These are phyloP conservation scores for Polyporus arcularius DNA, from an alignment of 768 basidiomycete species.

Conservation along the genomic window DNA sequence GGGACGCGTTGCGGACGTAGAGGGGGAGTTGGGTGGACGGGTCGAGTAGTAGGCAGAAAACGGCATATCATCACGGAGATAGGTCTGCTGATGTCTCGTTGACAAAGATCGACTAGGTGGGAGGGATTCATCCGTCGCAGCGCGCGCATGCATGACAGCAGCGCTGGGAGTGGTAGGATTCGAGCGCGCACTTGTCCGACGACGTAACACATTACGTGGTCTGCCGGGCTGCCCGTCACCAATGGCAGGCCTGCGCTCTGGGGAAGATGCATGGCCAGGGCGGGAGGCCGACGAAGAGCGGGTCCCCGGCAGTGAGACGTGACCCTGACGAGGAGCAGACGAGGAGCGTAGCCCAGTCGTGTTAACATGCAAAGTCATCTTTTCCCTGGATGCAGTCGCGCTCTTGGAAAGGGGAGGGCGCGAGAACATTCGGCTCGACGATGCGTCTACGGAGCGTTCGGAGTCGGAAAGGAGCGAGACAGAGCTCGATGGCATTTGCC, in stretches of 20 bases:
- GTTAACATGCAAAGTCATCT: conserved; percentile 8
- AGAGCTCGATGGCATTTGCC: conserved; percentile 22
- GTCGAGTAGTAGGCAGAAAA: not conserved
- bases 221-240: conserved; percentile 7
- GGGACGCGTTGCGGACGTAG: not conserved
- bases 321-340: not conserved
- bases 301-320: not conserved
- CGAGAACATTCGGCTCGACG: conserved; percentile 2
- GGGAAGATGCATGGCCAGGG: not conserved
- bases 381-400: conserved; percentile 7
- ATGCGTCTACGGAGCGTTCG: conserved; percentile 17
- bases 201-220: conserved; percentile 22
- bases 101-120: conserved; percentile 4
- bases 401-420: conserved; percentile 1
- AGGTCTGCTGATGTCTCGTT: not conserved
- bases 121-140: not conserved
- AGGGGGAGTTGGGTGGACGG: conserved; percentile 1
- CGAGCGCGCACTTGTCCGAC: conserved; percentile 23
- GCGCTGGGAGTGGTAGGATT: conserved; percentile 23
- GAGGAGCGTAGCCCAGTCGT: conserved; percentile 1
- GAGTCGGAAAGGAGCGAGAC: conserved; percentile 28
- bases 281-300: conserved; percentile 1
- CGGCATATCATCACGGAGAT: conserved; percentile 1
- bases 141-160: conserved; percentile 3
- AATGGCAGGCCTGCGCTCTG: conserved; percentile 12